Evolutionary conservation across 495 filamentous ascomycete species (phyloP), one percentile per base, ranked within the genome.

Genomic region (Achaetomiella virescens): DNA sequence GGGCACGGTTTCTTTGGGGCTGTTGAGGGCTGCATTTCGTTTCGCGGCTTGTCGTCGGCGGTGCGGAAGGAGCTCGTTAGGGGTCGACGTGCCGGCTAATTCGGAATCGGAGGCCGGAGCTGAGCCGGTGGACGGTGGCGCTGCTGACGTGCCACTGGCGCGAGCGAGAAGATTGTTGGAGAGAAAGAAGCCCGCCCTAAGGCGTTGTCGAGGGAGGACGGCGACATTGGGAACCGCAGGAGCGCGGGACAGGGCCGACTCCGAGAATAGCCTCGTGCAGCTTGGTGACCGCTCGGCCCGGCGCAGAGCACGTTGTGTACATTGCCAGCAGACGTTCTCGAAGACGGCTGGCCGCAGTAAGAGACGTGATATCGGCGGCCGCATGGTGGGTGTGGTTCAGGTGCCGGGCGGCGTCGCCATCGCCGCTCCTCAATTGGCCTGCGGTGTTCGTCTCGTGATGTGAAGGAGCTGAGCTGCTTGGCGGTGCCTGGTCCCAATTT

Each of bases 131-230:
- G 59, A 37, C 43, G 58, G 48, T n/a, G 61, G n/a, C 10, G 54
- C 46, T 31, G 51, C 31, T 9, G 54, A 45, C 9, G 50, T 52
- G 58, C 65, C 61, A 61, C 66, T 63, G 58, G 53, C 47, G 18
- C 60, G 68, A 44, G 59, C 52, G 33, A 72, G 65, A 37, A 73
- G 55, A 45, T 48, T 52, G 37, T 77, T 77, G 29, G 73, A 73
- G 27, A 71, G 48, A 48, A 77, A 77, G 57, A 72, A 77, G 42
- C 67, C 65, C 17, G 70, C 48, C 45, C 65, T 69, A 27, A 75
- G 59, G 22, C 54, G 65, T 15, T 63, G 63, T 43, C 20, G 64
- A 37, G 61, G 58, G 12, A 55, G 29, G 22, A 35, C 56, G 35
- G 55, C 21, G n/a, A 24, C 40, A 8, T 27, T 44, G 37, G 29